Evolutionary conservation across 345 rosid genomes (phyloP), one percentile per base, ranked within the genome.

Genomic region (Brassica nigra): DNA sequence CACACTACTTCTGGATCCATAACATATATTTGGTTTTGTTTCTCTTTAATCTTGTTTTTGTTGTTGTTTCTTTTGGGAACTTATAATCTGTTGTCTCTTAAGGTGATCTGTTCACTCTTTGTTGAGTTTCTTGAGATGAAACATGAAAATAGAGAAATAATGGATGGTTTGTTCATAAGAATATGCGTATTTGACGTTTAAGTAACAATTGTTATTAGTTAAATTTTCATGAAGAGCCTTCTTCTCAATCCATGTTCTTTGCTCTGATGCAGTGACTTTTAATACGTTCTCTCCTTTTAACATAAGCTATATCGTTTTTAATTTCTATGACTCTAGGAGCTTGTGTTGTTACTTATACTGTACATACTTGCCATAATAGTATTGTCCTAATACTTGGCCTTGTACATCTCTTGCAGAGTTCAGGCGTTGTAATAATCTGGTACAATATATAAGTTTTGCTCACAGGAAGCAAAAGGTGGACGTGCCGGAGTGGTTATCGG

Each of bases 401-500:
- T 8, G 0, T 44, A 11, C 52, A 11, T 44, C n/a, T 59, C 37
- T n/a, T 31, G n/a, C 28, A 33, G 10, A 52, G 42, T 28, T 30
- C 10, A 6, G 39, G 27, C 2, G 8, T 49, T 4, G 59, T 29
- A 36, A 29, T 29, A 3, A 1, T 29, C 4, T 29, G 31, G 31
- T 29, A 3, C 4, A 29, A 29, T 29, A 29, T 0, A 29, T 29
- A 0, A 0, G 31, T 29, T 2, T 29, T 2, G 31, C 4, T 3
- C 4, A 29, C 31, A 0, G 0, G 4, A 29, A 29, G 31, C 47
- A 39, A 61, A 5, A 28, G 5, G 83, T 81, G 83, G 80, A 75
- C 80, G 80, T 81, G 80, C 83, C 80, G 83, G 83, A 81, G 83
- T 81, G 83, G 80, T 86, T 89, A 87, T 92, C 90, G 90, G 91